Base-by-base conservation (phyloP, 768 basidiomycete species). In the Suillus hirtellus region DNA sequence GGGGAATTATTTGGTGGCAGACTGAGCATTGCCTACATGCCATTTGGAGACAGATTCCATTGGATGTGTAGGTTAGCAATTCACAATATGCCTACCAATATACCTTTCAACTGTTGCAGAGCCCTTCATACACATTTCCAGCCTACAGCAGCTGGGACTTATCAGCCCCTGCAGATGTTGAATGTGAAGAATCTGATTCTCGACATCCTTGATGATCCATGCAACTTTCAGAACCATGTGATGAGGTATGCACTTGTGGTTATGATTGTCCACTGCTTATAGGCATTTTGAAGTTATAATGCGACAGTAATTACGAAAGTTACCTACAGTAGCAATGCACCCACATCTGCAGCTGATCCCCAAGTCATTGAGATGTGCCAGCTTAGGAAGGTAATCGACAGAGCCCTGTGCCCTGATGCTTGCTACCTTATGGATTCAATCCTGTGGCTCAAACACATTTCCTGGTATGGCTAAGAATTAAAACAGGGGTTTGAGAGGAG, bases 301-400 rank as follows among this genome's bases (percentile, higher is more conserved):
- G 49, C 49, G 49, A 50, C 24, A 3, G 49, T 50, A 50, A 50
- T 50, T 15, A 50, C 24, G 24, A 27, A 50, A 17, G 49, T 50
- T 15, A 50, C 49, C 2, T 50, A 50, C 5, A 15, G 49, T 24
- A 14, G 9, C 14, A 50, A 14, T 50, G 49, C 24, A 8, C 49
- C 49, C 49, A 27, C 49, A 15, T 50, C 49, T 50, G 49, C 49
- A 15, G 27, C 49, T 27, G 49, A 50, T 27, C 49, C 49, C 24
- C 24, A 15, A 27, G 49, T 50, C 24, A 27, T 50, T 27, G 49
- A 50, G 24, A 50, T 50, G 24, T 24, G 49, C 7, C 24, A 50
- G 24, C 49, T 50, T 7, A 50, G 49, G 49, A 24, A 27, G 49
- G 9, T 50, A 4, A 50, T 78, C 2, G 67, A 71, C 40, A 40